Evolutionary conservation across 345 rosid genomes (phyloP).

Genomic region (Rhizophora apiculata): DNA sequence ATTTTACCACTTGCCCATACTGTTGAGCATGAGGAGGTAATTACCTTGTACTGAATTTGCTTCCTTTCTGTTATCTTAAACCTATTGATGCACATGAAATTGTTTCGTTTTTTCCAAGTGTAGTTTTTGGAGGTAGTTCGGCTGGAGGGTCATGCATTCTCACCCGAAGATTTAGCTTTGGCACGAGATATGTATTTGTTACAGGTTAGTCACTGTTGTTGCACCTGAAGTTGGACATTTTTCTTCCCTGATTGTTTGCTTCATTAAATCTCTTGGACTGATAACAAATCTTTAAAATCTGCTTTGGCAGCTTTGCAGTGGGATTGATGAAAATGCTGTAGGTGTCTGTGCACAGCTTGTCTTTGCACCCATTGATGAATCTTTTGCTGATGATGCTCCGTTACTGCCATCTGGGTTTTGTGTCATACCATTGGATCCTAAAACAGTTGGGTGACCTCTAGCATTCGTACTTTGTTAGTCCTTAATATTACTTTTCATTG

Average conservation of each 20-base stretch:
- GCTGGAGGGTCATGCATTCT: constrained; percentile 81
- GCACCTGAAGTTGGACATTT: neutral
- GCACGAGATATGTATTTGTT: constrained; percentile 87
- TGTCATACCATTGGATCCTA: constrained; percentile 82
- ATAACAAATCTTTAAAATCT: constrained; percentile 1
- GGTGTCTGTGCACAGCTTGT: constrained; percentile 96
- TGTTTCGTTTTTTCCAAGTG: constrained; percentile 5
- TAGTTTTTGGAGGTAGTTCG: constrained; percentile 94
- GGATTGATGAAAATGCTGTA: constrained; percentile 85
- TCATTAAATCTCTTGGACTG: neutral
- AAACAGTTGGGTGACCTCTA: constrained; percentile 47
- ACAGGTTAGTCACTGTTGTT: constrained; percentile 47
- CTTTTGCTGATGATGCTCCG: constrained; percentile 97
- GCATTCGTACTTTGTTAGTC: neutral
- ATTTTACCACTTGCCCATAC: constrained; percentile 91
- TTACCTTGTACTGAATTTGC: neutral
- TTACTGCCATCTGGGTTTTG: constrained; percentile 89
- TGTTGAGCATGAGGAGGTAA: constrained; percentile 92
- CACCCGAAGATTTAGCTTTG: constrained; percentile 83
- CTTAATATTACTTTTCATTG: neutral
- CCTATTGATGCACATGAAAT: neutral
- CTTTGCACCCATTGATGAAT: constrained; percentile 91
- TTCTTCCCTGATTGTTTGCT: neutral
- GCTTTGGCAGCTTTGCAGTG: constrained; percentile 66
- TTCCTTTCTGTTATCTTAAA: neutral